Evolutionary conservation across 1,284 basidiomycete genomes (phyloP), one percentile per base, ranked within the genome.

Genomic region (Sphaerobolus stellatus): DNA sequence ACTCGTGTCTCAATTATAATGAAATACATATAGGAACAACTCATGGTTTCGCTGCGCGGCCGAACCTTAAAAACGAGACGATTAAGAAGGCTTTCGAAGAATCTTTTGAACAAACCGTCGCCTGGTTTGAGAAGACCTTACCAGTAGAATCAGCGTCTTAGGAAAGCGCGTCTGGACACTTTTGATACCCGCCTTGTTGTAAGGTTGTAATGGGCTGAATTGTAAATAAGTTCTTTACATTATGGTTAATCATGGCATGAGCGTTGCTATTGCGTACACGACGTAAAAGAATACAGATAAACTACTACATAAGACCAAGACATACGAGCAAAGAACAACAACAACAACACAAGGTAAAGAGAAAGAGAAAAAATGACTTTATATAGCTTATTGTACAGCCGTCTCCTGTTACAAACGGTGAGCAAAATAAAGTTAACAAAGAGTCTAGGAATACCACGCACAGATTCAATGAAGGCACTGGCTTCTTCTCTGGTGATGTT

Each of bases 401-500:
- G 53, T 54, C 31, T 54, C 53, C 53, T 54, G 30, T n/a, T 20
- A 11, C 13, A 25, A 5, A 50, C 28, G 9, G 5, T 27, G 14
- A 25, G 29, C 30, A 22, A 28, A n/a, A 44, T 18, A 9, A 29
- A 30, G 3, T 46, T 7, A 18, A 33, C 27, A 5, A 47, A 20
- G 30, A 18, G 18, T 27, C 0, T 4, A 8, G 13, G 24, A 18
- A 30, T 7, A 44, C 31, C 2, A 49, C 46, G 45, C 52, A 66
- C 65, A 31, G 65, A 63, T 67, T 94, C 92, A 24, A 95, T 90
- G 68, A 95, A 95, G 64, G 92, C 85, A 78, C 86, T 83, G 3
- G 92, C 92, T 62, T 95, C 90, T 62, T 91, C 90, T 44, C 86
- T 78, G 60, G 83, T 86, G 70, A 94, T 95, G 33, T 81, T 77